Evolutionary conservation across 169 alveolate genomes (phyloP).

Genomic region (Prorocentrum cordatum): DNA sequence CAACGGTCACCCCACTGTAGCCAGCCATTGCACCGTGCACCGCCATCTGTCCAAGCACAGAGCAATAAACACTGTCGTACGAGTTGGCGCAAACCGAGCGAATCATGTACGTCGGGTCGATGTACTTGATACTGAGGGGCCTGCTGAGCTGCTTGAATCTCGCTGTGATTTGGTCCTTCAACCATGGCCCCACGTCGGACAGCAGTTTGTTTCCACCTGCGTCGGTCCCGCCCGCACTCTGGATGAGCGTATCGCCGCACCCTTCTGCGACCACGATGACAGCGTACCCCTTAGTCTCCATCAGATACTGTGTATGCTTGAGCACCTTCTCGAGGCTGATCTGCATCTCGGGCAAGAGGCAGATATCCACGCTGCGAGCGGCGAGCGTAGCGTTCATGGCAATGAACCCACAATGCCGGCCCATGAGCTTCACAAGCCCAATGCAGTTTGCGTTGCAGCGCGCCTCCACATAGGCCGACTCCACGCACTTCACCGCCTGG

Average conservation of each 20-base stretch:
- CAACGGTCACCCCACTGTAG: constrained; percentile 11
- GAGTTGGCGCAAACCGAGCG: constrained; percentile 62
- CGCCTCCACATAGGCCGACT: not conserved
- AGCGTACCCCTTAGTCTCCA: constrained; percentile 57
- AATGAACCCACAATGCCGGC: constrained; percentile 62
- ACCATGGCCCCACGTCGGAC: constrained; percentile 55
- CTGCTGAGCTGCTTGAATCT: not conserved
- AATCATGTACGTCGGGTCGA: constrained; percentile 64
- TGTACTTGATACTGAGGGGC: constrained; percentile 42
- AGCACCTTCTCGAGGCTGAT: constrained; percentile 14
- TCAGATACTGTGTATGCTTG: constrained; percentile 10
- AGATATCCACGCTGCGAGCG: constrained; percentile 41
- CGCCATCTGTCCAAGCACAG: constrained; percentile 64
- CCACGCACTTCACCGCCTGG: constrained; percentile 41
- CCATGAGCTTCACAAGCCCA: constrained; percentile 66
- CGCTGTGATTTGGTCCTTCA: not conserved
- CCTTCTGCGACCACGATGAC: constrained; percentile 51
- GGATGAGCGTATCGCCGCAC: constrained; percentile 42
- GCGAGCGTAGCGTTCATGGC: constrained; percentile 61
- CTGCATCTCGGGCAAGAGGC: constrained; percentile 58
- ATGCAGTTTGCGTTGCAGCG: constrained; percentile 49
- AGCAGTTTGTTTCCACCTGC: constrained; percentile 56
- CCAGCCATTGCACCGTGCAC: constrained; percentile 71
- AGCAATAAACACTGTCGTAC: constrained; percentile 64
- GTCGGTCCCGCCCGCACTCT: constrained; percentile 17